Evolutionary conservation across 768 basidiomycete species (phyloP), one percentile per base, ranked within the genome.

Genomic region (Tephrocybe rancida): DNA sequence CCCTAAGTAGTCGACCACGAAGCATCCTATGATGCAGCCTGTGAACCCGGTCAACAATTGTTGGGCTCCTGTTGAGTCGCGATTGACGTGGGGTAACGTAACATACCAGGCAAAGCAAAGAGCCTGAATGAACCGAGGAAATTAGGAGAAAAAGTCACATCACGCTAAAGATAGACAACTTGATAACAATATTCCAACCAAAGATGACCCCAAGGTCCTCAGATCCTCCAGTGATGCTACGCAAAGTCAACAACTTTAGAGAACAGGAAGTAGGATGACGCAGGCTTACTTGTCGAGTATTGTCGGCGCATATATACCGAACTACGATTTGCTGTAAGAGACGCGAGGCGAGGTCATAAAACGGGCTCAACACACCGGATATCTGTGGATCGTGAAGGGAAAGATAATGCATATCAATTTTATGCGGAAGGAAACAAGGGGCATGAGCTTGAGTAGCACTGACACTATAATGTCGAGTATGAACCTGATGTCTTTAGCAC

Each of bases 121-220:
- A 75, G 61, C 56, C 72, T 74, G 41, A 3, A 25, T 4, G 18
- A 29, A 29, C 10, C 5, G 26, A 25, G 5, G 21, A 22, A 7
- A 44, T 39, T 14, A 41, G 19, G 6, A 14, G 7, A 37, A 37
- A 16, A 7, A 5, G 35, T 13, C 4, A 9, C 7, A 16, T 13
- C 5, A 9, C 11, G 14, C 5, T 7, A 37, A 16, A 37, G n/a
- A 9, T 32, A 7, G 7, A 80, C 37, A 64, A 89, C 90, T 87
- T 88, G 73, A 92, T 88, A 19, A 94, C 84, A 38, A 88, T 84
- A 56, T 79, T 82, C 93, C 92, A 94, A 13, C 92, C 92, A 57
- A 95, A 85, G 9, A 87, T 76, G 39, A 87, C 77, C 5, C 70
- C 63, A 21, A 93, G 73, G 5, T 83, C 75, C 10, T 68, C 61